phyloP scores from a whole-genome alignment of 495 filamentous ascomycete genomes.

The Hypoxylon perforatum region DNA sequence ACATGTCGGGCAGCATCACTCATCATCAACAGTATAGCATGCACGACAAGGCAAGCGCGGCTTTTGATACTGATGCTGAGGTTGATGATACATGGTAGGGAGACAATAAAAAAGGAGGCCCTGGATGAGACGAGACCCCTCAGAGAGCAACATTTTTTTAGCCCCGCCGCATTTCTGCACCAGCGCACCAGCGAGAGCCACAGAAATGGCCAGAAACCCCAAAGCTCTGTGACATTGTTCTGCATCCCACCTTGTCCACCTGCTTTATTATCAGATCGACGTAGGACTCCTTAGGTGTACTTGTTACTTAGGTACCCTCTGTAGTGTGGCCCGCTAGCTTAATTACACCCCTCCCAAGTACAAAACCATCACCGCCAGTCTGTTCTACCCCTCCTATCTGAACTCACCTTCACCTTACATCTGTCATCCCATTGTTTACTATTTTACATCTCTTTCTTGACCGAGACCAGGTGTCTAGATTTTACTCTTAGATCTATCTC shows the following conservation, averaged over 20 bases:
- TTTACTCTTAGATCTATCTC: slow-evolving; percentile 10
- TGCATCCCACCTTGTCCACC: slow-evolving; percentile 37
- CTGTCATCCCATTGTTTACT: slow-evolving; percentile 15
- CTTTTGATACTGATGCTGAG: slow-evolving; percentile 17
- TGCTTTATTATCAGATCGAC: slow-evolving; percentile 38
- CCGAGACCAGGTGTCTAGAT: slow-evolving; percentile 1
- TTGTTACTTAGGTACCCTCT: slow-evolving; percentile 18
- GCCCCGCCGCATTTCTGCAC: slow-evolving; percentile 32
- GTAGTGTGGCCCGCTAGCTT: slow-evolving; percentile 16
- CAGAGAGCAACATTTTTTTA: slow-evolving; percentile 17
- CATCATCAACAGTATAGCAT: slow-evolving; percentile 12
- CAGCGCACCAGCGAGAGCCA: slow-evolving; percentile 26
- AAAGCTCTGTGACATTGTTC: slow-evolving; percentile 29
- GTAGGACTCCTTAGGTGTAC: slow-evolving; percentile 22
- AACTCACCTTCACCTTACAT: slow-evolving; percentile 14
- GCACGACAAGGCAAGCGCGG: slow-evolving; percentile 27
- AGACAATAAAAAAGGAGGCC: neutral
- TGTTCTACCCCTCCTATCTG: slow-evolving; percentile 38
- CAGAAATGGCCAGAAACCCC: slow-evolving; percentile 27
- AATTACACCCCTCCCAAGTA: slow-evolving; percentile 30
- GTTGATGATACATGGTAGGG: neutral
- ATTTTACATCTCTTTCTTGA: slow-evolving; percentile 13
- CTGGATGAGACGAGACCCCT: slow-evolving; percentile 25
- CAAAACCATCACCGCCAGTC: slow-evolving; percentile 38
- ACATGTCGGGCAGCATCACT: slow-evolving; percentile 17